Conservation (phyloP, 2,329 filamentous ascomycete genomes). For the Geoglossum cookeanum region DNA sequence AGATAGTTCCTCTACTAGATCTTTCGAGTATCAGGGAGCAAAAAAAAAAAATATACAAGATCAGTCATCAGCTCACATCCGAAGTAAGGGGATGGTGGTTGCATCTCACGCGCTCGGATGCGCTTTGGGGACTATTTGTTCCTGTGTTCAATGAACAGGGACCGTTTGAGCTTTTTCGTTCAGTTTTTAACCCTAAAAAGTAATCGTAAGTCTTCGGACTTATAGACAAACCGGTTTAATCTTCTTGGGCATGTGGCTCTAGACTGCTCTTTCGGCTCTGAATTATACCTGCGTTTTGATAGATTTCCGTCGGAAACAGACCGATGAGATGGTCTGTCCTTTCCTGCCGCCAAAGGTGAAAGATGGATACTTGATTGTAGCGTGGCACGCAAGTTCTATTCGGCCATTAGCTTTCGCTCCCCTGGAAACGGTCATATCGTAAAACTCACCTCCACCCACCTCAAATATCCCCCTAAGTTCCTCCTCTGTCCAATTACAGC, state of each 20-base stretch:
- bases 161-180: neutral
- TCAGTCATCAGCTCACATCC: neutral
- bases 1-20: neutral
- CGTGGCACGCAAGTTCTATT: conserved; percentile 38
- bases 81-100: neutral
- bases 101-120: neutral
- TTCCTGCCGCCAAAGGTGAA: conserved; percentile 81
- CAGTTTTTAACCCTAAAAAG: conserved; percentile 4
- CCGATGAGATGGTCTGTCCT: conserved; percentile 72
- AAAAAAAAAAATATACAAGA: neutral
- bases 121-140: neutral
- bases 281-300: too few relatives aligned
- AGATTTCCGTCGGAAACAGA: conserved; percentile 49
- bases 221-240: neutral
- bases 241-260: too few relatives aligned
- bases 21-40: neutral
- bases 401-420: conserved; percentile 8
- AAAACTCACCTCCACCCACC: conserved; percentile 13
- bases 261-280: too few relatives aligned
- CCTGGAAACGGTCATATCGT: neutral
- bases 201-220: neutral
- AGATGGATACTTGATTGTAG: conserved; percentile 58
- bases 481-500: conserved; percentile 93
- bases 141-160: neutral
- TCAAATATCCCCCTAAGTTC: conserved; percentile 72